phyloP scores from a whole-genome alignment of 352 stramenopile species.

The Globisporangium barbulae region DNA sequence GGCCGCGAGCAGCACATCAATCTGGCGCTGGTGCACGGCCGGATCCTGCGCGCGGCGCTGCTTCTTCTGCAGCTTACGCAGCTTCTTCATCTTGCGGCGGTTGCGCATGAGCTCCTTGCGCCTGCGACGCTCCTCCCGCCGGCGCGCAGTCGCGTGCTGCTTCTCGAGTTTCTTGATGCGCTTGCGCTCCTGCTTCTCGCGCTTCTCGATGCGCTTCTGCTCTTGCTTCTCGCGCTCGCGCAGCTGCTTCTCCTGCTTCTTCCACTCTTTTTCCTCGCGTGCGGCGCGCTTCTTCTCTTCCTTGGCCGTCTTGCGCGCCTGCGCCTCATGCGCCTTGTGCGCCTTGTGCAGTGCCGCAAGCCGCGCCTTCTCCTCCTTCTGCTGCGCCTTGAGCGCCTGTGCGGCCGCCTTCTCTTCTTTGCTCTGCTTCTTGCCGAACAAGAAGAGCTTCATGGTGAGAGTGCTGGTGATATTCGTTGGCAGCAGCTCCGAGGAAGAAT shows the following conservation, averaged over 20 bases:
- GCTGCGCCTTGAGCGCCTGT: conserved; percentile 12
- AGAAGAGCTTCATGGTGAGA: conserved; percentile 14
- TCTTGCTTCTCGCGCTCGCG: conserved; percentile 19
- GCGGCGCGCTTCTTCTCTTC: conserved; percentile 14
- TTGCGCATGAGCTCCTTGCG: conserved; percentile 12
- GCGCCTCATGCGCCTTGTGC: conserved; percentile 17
- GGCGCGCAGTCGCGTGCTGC: conserved; percentile 16
- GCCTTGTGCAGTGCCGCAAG: conserved; percentile 20
- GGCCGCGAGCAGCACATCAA: conserved; percentile 8
- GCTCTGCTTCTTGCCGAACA: conserved; percentile 8
- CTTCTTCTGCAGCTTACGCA: conserved; percentile 15
- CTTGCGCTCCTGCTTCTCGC: conserved; percentile 16
- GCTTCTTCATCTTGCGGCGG: conserved; percentile 15
- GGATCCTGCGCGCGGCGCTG: conserved; percentile 9
- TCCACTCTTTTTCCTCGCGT: conserved; percentile 14
- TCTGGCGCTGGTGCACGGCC: background rate
- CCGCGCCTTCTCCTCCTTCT: conserved; percentile 18
- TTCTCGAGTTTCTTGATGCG: conserved; percentile 11
- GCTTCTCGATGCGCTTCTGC: conserved; percentile 10
- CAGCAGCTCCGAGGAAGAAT: background rate
- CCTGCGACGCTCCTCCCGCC: conserved; percentile 11
- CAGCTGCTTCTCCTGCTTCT: conserved; percentile 21
- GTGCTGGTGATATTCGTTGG: background rate
- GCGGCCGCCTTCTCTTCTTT: conserved; percentile 6
- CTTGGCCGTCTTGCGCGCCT: conserved; percentile 6